phyloP scores from a whole-genome alignment of 805 yeast species.

The Jamesozyma piceae region DNA sequence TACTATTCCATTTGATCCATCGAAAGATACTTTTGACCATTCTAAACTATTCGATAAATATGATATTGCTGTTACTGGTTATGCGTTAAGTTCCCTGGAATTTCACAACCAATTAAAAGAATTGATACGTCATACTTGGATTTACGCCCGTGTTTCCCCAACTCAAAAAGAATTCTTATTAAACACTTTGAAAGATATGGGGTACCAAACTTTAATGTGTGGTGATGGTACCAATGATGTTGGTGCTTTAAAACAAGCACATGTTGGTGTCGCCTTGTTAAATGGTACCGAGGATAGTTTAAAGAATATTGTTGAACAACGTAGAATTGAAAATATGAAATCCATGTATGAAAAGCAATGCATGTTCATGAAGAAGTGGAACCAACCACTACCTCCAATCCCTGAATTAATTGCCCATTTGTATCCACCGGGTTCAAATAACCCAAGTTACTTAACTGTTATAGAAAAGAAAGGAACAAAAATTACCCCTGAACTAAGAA shows the following conservation, averaged over 20 bases:
- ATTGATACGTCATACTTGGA: slow-evolving; percentile 85
- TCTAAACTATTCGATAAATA: slow-evolving; percentile 49
- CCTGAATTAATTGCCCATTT: slow-evolving; percentile 86
- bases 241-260: slow-evolving; percentile 97
- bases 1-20: slow-evolving; percentile 55
- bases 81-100: slow-evolving; percentile 62
- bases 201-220: slow-evolving; percentile 94
- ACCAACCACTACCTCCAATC: slow-evolving; percentile 71
- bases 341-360: slow-evolving; percentile 78
- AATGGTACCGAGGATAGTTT: slow-evolving; percentile 94
- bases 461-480: slow-evolving; percentile 75
- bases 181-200: slow-evolving; percentile 72
- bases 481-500: slow-evolving; percentile 64
- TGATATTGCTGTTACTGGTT: slow-evolving; percentile 90
- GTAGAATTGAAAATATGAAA: slow-evolving; percentile 53
- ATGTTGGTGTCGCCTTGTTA: slow-evolving; percentile 93
- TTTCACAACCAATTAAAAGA: slow-evolving; percentile 61
- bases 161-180: slow-evolving; percentile 87
- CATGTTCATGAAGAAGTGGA: slow-evolving; percentile 71
- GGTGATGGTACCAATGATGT: slow-evolving; percentile 99
- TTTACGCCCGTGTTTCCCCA: slow-evolving; percentile 96
- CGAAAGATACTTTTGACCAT: slow-evolving; percentile 31
- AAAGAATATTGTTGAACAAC: slow-evolving; percentile 77
- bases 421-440: slow-evolving; percentile 90
- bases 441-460: slow-evolving; percentile 81